Conservation (phyloP, 2,329 filamentous ascomycete species). For the Aspergillus niger region DNA sequence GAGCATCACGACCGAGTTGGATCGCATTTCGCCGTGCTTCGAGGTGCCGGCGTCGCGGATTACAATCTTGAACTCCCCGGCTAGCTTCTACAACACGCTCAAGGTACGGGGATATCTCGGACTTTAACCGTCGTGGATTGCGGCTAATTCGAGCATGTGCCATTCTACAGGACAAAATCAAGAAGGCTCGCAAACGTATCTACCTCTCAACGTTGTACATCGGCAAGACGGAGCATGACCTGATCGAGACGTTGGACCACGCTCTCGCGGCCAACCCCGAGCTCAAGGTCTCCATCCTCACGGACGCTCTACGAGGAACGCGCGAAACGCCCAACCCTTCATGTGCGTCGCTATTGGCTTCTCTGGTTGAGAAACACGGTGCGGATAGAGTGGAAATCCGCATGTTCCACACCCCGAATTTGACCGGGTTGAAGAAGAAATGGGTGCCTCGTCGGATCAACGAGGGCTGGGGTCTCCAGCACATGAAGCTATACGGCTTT, state of each 20-base stretch:
- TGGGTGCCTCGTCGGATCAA: conserved; percentile 88
- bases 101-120: conserved; percentile 60
- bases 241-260: conserved; percentile 76
- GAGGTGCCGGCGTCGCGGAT: conserved; percentile 81
- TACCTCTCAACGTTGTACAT: conserved; percentile 98
- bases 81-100: conserved; percentile 87
- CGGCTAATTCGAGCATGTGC: conserved; percentile 9
- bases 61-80: conserved; percentile 73
- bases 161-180: conserved; percentile 70
- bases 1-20: conserved; percentile 71
- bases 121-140: background rate
- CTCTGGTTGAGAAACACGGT: conserved; percentile 83
- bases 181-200: conserved; percentile 72
- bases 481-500: conserved; percentile 97
- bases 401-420: conserved; percentile 97
- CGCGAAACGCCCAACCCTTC: conserved; percentile 83
- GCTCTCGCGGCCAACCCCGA: conserved; percentile 73
- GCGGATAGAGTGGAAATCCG: conserved; percentile 82
- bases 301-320: conserved; percentile 87
- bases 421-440: conserved; percentile 82
- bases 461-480: conserved; percentile 96
- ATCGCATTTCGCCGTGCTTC: conserved; percentile 87
- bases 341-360: conserved; percentile 82
- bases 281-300: conserved; percentile 83
- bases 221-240: conserved; percentile 85